phyloP scores from a whole-genome alignment of 805 yeast genomes.

The Pichia eremophila region DNA sequence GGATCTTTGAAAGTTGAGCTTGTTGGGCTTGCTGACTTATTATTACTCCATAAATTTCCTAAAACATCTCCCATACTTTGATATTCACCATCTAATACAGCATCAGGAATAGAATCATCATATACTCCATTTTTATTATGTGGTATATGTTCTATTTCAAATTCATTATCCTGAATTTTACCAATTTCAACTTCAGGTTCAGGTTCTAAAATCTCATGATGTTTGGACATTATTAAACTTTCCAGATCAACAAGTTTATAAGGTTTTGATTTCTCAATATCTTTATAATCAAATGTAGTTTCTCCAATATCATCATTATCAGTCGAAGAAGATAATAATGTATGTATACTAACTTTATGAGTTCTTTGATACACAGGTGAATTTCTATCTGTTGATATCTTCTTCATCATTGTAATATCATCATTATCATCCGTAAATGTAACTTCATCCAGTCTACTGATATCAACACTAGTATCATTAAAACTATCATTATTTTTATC shows the following conservation, averaged over 20 bases:
- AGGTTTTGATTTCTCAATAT: neutral
- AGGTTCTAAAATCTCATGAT: too few species aligned
- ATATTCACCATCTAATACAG: slow-evolving; percentile 35
- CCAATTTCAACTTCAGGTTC: neutral
- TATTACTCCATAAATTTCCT: slow-evolving; percentile 17
- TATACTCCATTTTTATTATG: slow-evolving; percentile 6
- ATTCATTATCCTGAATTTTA: slow-evolving; percentile 26
- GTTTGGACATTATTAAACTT: neutral
- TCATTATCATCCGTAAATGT: slow-evolving; percentile 3
- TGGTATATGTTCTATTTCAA: slow-evolving; percentile 38
- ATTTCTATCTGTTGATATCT: slow-evolving; percentile 27
- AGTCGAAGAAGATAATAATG: slow-evolving; percentile 4
- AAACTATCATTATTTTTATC: neutral
- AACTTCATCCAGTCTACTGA: neutral
- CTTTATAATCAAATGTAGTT: slow-evolving; percentile 7
- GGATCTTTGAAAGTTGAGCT: slow-evolving; percentile 15
- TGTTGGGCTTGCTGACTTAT: too few species aligned
- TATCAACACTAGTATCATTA: neutral
- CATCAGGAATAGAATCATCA: slow-evolving; percentile 15
- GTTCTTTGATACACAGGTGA: slow-evolving; percentile 18
- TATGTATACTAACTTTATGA: slow-evolving; percentile 6
- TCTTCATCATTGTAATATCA: slow-evolving; percentile 15
- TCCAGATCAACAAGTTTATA: neutral
- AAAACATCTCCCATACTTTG: slow-evolving; percentile 30
- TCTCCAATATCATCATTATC: slow-evolving; percentile 6